phyloP scores from a whole-genome alignment of 495 filamentous ascomycete genomes.

The Hypomontagnella monticulosa region DNA sequence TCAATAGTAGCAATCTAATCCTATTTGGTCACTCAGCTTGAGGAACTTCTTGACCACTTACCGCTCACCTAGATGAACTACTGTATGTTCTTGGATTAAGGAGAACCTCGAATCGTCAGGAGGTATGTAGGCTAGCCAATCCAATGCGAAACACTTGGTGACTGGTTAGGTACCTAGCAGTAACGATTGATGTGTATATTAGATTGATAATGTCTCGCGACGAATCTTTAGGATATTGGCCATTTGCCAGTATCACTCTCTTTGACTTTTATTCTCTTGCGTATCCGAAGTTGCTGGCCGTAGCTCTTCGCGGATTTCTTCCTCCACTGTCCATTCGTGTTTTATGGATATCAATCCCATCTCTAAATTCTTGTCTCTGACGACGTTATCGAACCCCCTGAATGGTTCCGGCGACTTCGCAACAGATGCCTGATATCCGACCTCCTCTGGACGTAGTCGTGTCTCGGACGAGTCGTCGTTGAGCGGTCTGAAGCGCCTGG shows the following conservation, averaged over 20 bases:
- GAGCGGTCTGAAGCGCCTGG: conserved; percentile 41
- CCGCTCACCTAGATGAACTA: too few species aligned
- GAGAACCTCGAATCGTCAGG: too few species aligned
- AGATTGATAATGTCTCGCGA: background rate
- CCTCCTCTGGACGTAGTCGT: conserved; percentile 40
- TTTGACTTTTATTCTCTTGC: conserved; percentile 8
- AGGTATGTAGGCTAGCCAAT: too few species aligned
- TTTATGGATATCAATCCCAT: conserved; percentile 40
- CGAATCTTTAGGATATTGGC: background rate
- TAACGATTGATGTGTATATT: background rate
- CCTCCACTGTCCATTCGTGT: conserved; percentile 39
- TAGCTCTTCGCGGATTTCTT: conserved; percentile 28
- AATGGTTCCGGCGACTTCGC: conserved; percentile 31
- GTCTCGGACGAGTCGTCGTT: conserved; percentile 46
- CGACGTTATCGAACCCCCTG: conserved; percentile 17
- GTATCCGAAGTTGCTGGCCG: background rate
- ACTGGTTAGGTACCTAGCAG: background rate
- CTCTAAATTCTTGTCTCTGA: conserved; percentile 27
- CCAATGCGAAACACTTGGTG: too few species aligned
- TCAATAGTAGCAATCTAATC: too few species aligned
- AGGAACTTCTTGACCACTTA: too few species aligned
- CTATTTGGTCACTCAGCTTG: too few species aligned
- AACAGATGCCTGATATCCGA: conserved; percentile 29
- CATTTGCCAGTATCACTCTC: background rate
- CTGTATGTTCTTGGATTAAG: too few species aligned